Base-by-base conservation (phyloP, 2,329 filamentous ascomycete genomes). In the Arthrobotrys iridis region DNA sequence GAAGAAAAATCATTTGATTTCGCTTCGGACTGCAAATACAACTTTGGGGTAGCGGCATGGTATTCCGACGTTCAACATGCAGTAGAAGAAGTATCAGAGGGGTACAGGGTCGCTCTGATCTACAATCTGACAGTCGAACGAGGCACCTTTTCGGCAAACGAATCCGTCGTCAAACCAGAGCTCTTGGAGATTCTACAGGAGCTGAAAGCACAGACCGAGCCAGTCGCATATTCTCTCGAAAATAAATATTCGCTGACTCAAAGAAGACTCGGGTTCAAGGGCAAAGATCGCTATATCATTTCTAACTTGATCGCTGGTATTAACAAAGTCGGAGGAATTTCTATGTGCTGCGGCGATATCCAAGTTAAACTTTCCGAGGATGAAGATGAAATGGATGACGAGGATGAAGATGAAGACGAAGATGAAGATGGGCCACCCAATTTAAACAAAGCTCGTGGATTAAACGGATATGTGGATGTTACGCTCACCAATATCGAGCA, bases 41-140 rank as follows among this genome's bases (percentile, higher is more conserved):
- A 62, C 20, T 40, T 66, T 5, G 52, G 45, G 3, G 62, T 67
- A 18, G 62, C 70, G 10, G 70, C 70, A 7, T 74, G 70, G 70
- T 74, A 74, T 30, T 74, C 70, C n/a, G 70, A 74, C 20, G 70
- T 74, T n/a, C 28, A 67, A 20, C 70, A 74, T 57, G 52, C 70
- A 1, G 62, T 74, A 6, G 55, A 67, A 1, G 55, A 74, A 22
- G 26, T 74, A 3, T 26, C 15, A 33, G 45, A n/a, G 1, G 70
- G 70, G 0, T 74, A 74, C 46, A 57, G 70, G 13, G 37, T 74
- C 28, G 62, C 70, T 13, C 46, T 74, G 4, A 24, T 74, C 8
- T 74, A 67, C 24, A 74, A 74, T 22, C 55, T 74, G 2, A 33
- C 45, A 20, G 52, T 75, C 2, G 40, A 62, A 33, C 28, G 41